Conservation (phyloP, 768 basidiomycete genomes). For the Mycena maculata region DNA sequence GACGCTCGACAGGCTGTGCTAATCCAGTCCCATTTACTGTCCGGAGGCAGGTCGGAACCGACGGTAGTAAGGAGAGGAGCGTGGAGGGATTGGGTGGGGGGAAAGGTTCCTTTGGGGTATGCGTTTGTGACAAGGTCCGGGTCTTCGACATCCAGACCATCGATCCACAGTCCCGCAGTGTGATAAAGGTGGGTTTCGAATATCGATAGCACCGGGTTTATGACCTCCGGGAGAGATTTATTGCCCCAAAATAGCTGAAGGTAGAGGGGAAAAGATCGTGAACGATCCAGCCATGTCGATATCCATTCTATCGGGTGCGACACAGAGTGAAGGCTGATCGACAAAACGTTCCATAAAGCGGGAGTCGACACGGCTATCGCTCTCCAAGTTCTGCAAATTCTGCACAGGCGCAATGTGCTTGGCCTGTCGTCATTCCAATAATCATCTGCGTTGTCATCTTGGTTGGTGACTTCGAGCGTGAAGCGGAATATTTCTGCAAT, state of each 20-base stretch:
- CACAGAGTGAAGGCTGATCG: not conserved
- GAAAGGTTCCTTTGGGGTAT: slow-evolving; percentile 17
- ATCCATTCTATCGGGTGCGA: slow-evolving; percentile 19
- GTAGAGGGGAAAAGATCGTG: slow-evolving; percentile 19
- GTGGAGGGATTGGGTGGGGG: not conserved
- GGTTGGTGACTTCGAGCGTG: not conserved
- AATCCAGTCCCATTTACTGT: slow-evolving; percentile 24
- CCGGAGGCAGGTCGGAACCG: slow-evolving; percentile 20
- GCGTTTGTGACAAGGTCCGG: not conserved
- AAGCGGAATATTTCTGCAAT: slow-evolving; percentile 19
- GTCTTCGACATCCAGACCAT: slow-evolving; percentile 24
- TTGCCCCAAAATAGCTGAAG: slow-evolving; percentile 24
- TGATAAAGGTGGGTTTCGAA: slow-evolving; percentile 22
- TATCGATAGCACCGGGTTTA: slow-evolving; percentile 5
- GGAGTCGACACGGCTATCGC: slow-evolving; percentile 22
- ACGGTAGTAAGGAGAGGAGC: slow-evolving; percentile 17
- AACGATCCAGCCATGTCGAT: slow-evolving; percentile 28
- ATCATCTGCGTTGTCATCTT: not conserved
- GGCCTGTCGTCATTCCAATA: slow-evolving; percentile 20
- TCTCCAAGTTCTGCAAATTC: slow-evolving; percentile 25
- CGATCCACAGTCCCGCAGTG: slow-evolving; percentile 10
- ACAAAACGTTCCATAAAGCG: slow-evolving; percentile 21
- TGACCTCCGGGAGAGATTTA: not conserved
- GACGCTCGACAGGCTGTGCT: slow-evolving; percentile 10
- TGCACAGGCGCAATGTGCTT: slow-evolving; percentile 22